Conservation (phyloP, 176 grass and related monocot species). For the Ensete ventricosum region DNA sequence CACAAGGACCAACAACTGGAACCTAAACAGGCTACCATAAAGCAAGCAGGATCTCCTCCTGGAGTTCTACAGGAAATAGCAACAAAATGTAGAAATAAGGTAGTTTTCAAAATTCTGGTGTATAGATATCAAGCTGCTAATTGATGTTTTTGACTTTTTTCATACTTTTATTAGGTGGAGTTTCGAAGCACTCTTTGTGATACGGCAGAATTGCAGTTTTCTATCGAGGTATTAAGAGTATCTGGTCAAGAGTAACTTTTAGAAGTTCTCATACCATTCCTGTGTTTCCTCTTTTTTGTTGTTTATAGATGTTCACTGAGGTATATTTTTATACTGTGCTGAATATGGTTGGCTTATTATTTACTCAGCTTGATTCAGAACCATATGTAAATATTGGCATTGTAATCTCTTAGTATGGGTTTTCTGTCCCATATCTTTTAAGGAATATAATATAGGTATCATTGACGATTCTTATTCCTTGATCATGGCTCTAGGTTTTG, state of each 20-base stretch:
- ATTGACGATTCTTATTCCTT: too few relatives aligned
- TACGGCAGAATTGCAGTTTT: conserved; percentile 56
- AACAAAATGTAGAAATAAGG: conserved; percentile 73
- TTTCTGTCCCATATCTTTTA: too few relatives aligned
- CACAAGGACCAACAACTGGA: conserved; percentile 31
- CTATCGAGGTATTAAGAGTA: conserved; percentile 50
- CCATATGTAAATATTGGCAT: too few relatives aligned
- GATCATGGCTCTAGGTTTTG: too few relatives aligned
- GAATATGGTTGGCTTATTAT: too few relatives aligned
- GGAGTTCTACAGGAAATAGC: conserved; percentile 57
- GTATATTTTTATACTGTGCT: too few relatives aligned
- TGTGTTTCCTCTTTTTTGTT: background rate
- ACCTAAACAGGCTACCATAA: conserved; percentile 23
- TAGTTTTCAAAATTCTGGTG: conserved; percentile 26
- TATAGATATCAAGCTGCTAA: conserved; percentile 16
- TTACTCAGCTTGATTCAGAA: too few relatives aligned
- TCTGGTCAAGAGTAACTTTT: background rate
- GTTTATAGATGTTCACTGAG: too few relatives aligned
- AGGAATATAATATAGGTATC: too few relatives aligned
- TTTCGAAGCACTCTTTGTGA: conserved; percentile 54
- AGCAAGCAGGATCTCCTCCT: conserved; percentile 27
- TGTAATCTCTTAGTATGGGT: too few relatives aligned
- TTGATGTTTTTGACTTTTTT: conserved; percentile 25
- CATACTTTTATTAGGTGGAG: conserved; percentile 53
- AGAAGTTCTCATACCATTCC: background rate